A percentile compares a stretch with the other conserved stretches of the same genome.
These are phyloP conservation scores for Populus pruinosa DNA, from an alignment of 345 rosid genomes.

Conservation along the genomic window DNA sequence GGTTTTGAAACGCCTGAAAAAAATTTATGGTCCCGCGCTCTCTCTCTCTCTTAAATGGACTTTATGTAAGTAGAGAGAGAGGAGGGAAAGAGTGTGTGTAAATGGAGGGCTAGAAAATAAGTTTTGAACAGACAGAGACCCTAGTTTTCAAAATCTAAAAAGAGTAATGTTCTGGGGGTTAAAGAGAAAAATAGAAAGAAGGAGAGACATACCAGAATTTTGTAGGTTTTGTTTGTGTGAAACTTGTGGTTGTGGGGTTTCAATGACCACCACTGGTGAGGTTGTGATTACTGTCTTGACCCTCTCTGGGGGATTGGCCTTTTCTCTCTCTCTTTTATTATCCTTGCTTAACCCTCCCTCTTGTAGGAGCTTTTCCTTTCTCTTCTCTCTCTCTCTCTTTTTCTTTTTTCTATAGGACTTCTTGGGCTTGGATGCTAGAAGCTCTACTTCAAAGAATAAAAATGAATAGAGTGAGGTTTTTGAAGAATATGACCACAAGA, in stretches of 20 bases:
- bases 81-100: background rate
- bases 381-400: too few relatives aligned
- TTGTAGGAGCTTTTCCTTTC: background rate
- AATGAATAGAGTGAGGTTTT: slow-evolving; percentile 5
- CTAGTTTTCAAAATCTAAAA: slow-evolving; percentile 14
- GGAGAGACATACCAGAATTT: slow-evolving; percentile 25
- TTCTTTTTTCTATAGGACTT: background rate
- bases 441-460: background rate
- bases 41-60: background rate
- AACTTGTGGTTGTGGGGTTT: background rate
- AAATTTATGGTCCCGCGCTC: background rate
- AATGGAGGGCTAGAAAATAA: slow-evolving; percentile 17
- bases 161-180: slow-evolving; percentile 2
- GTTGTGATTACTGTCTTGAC: slow-evolving; percentile 11
- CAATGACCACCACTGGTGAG: background rate
- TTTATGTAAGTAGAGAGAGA: background rate
- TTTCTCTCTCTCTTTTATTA: background rate
- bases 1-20: slow-evolving; percentile 25
- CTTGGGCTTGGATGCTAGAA: background rate
- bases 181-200: background rate
- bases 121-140: slow-evolving; percentile 32
- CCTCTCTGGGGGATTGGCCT: slow-evolving; percentile 20
- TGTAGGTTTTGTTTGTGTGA: background rate
- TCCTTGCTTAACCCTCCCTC: background rate
- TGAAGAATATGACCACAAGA: background rate